Percentiles rank a stretch among this genome's conserved stretches.
Evolutionary conservation across 768 basidiomycete species (phyloP).

Genomic region (Chalciporus chontae): DNA sequence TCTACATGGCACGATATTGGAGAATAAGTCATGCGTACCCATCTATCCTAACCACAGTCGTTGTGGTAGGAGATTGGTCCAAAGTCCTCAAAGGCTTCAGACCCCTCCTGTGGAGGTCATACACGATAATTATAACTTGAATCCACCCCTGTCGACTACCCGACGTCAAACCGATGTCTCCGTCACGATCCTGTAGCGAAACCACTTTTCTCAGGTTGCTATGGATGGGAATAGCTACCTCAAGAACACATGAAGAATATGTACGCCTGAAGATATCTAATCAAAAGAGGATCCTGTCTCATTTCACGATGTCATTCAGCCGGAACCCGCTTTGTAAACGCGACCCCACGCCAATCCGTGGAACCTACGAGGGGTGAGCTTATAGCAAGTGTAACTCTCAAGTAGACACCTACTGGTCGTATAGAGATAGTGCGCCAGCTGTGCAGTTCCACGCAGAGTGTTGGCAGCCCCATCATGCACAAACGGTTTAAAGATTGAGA

Average conservation of each 20-base stretch:
- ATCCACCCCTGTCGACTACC: too few species aligned
- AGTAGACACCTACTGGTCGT: constrained; percentile 45
- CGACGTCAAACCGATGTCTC: too few species aligned
- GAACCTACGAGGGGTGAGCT: constrained; percentile 27
- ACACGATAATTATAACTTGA: too few species aligned
- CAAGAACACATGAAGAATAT: not conserved
- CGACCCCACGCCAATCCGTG: constrained; percentile 55
- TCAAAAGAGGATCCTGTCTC: not conserved
- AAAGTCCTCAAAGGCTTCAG: too few species aligned
- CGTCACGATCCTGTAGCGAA: too few species aligned
- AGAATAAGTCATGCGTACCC: constrained; percentile 23
- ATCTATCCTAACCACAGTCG: constrained; percentile 10
- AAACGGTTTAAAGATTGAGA: constrained; percentile 1
- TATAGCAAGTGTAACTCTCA: not conserved
- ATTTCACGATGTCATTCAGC: constrained; percentile 4
- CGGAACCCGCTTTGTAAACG: constrained; percentile 48
- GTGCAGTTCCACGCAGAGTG: constrained; percentile 50
- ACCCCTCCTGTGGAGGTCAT: not conserved
- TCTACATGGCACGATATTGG: constrained; percentile 15
- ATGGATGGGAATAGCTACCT: not conserved
- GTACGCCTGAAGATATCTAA: not conserved
- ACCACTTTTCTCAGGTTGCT: too few species aligned
- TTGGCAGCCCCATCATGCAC: constrained; percentile 56
- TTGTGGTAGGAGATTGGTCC: constrained; percentile 1
- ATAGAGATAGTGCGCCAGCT: constrained; percentile 56